phyloP scores from a whole-genome alignment of 2,329 filamentous ascomycete species.

The Arthrobotrys conoides region DNA sequence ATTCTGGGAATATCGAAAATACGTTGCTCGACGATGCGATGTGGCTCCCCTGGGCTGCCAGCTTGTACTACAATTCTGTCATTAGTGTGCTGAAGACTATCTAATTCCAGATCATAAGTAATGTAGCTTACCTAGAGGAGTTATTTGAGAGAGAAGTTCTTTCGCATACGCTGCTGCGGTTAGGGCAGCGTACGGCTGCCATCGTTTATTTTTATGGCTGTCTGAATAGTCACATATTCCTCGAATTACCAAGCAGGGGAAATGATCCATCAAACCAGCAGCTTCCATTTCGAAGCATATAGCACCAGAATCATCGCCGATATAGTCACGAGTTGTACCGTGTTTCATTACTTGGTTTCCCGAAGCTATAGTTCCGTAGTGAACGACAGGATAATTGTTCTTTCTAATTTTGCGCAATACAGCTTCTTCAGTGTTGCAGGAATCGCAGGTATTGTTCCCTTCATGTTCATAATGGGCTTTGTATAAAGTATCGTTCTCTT shows the following conservation, averaged over 20 bases:
- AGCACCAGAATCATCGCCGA: not conserved
- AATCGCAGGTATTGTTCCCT: not conserved
- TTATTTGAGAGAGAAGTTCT: slow-evolving; percentile 3
- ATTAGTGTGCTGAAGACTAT: too few relatives aligned
- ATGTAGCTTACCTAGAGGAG: too few relatives aligned
- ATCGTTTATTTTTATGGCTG: slow-evolving; percentile 27
- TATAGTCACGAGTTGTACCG: not conserved
- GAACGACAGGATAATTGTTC: slow-evolving; percentile 12
- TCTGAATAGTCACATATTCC: slow-evolving; percentile 43
- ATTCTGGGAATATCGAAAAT: slow-evolving; percentile 31
- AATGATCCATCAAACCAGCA: slow-evolving; percentile 31
- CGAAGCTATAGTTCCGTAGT: slow-evolving; percentile 46
- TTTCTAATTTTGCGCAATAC: not conserved
- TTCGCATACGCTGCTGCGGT: slow-evolving; percentile 32
- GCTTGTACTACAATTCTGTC: too few relatives aligned
- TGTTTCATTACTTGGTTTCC: slow-evolving; percentile 29
- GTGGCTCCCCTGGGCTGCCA: too few relatives aligned
- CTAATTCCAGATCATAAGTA: too few relatives aligned
- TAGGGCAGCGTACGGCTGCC: slow-evolving; percentile 35
- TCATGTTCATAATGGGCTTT: slow-evolving; percentile 18
- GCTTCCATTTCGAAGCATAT: slow-evolving; percentile 42
- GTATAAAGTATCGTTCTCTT: not conserved
- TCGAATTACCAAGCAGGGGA: slow-evolving; percentile 34
- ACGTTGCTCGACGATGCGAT: not conserved
- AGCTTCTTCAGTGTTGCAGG: too few relatives aligned